Evolutionary conservation across 768 basidiomycete species (phyloP).

Genomic region (Ramaria rubella): DNA sequence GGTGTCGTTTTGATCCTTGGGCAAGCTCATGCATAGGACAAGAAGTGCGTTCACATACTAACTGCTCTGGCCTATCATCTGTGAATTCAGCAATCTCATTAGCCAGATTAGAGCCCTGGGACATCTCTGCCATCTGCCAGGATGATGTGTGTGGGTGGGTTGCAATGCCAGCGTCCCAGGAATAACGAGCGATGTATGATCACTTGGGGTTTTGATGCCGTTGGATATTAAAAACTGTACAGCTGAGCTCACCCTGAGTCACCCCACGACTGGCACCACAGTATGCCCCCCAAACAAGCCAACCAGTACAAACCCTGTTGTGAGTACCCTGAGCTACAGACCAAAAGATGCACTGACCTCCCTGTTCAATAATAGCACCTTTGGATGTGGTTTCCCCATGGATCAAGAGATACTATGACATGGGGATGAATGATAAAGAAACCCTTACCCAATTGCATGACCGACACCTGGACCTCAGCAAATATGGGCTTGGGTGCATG

Average conservation of each 20-base stretch:
- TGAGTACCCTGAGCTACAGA: background rate
- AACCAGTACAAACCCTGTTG: background rate
- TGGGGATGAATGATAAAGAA: background rate
- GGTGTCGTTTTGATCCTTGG: too few relatives aligned
- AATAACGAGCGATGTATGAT: background rate
- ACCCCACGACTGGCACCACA: background rate
- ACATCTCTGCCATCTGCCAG: too few relatives aligned
- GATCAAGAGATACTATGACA: background rate
- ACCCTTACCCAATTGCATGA: background rate
- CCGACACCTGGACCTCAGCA: background rate
- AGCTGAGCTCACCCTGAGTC: background rate
- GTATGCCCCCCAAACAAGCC: background rate
- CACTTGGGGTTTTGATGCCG: background rate
- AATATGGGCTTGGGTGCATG: background rate
- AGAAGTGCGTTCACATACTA: background rate
- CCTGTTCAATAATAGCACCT: background rate
- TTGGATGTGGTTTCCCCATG: background rate
- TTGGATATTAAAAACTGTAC: background rate
- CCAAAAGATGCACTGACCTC: background rate
- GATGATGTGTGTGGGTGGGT: background rate
- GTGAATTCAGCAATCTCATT: background rate
- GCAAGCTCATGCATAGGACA: background rate
- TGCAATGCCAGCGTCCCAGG: too few relatives aligned
- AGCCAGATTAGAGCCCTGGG: background rate
- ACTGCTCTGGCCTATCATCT: background rate